Evolutionary conservation across 1,284 basidiomycete species (phyloP).

Genomic region (Malassezia caprae): DNA sequence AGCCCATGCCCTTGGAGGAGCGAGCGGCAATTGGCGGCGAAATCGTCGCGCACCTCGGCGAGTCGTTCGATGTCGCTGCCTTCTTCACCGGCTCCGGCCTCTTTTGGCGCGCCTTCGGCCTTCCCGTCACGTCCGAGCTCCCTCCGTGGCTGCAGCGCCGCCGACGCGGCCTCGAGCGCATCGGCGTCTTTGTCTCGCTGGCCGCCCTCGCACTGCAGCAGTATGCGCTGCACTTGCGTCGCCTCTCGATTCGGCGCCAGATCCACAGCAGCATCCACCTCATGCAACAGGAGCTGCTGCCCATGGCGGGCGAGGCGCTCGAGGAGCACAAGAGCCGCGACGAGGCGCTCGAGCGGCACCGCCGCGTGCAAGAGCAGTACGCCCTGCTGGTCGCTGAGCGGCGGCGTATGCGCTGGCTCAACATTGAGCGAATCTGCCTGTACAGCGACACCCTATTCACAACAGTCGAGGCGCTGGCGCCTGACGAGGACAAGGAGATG

Average conservation of each 20-base stretch:
- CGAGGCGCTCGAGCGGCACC: background rate
- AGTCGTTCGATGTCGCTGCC: constrained; percentile 30
- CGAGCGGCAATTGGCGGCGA: constrained; percentile 6
- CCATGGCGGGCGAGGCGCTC: background rate
- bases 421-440: constrained; percentile 13
- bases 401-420: constrained; percentile 14
- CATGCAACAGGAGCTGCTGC: constrained; percentile 13
- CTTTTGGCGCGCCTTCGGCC: constrained; percentile 30
- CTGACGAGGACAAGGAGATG: constrained; percentile 24
- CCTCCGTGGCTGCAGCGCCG: constrained; percentile 18
- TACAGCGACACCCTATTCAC: constrained; percentile 24
- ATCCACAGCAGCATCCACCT: background rate
- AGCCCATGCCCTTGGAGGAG: background rate
- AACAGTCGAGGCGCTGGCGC: constrained; percentile 23
- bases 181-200: constrained; percentile 28
- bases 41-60: constrained; percentile 16
- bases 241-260: background rate
- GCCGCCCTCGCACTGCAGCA: constrained; percentile 20
- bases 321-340: background rate
- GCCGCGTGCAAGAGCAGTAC: background rate
- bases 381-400: background rate
- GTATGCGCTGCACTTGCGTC: background rate
- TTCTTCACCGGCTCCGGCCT: constrained; percentile 27
- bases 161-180: constrained; percentile 26
- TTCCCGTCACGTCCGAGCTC: constrained; percentile 13